Evolutionary conservation across 495 filamentous ascomycete genomes (phyloP).

Genomic region (Annulohypoxylon nitens): DNA sequence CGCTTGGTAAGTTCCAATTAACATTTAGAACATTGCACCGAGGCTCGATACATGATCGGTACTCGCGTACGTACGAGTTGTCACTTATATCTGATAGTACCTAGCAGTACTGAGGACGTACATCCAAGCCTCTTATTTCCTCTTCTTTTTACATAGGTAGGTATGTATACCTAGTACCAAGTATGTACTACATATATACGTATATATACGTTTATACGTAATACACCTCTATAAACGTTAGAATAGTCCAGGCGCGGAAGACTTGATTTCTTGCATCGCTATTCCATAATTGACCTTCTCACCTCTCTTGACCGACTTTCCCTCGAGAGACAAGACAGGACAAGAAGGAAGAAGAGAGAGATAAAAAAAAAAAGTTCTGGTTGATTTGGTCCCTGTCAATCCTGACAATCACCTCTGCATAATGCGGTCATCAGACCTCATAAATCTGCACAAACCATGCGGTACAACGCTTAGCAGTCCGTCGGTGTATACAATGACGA

Average conservation of each 20-base stretch:
- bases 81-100: not conserved
- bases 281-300: slow-evolving; percentile 5
- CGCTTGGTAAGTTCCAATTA: slow-evolving; percentile 21
- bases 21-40: slow-evolving; percentile 19
- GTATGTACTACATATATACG: not conserved
- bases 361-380: slow-evolving; percentile 1
- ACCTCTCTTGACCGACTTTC: slow-evolving; percentile 46
- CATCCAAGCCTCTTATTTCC: not conserved
- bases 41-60: slow-evolving; percentile 20
- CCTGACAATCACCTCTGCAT: slow-evolving; percentile 35
- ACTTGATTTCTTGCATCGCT: slow-evolving; percentile 15
- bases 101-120: not conserved
- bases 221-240: not conserved
- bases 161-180: too few relatives aligned
- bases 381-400: slow-evolving; percentile 41
- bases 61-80: not conserved
- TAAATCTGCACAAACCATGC: slow-evolving; percentile 37
- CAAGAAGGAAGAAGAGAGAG: not conserved
- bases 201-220: not conserved
- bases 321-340: slow-evolving; percentile 7
- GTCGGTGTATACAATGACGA: slow-evolving; percentile 18
- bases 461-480: slow-evolving; percentile 20
- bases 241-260: not conserved
- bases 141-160: not conserved
- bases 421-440: slow-evolving; percentile 46